A percentile compares a stretch with the other conserved stretches of the same genome.
These are phyloP conservation scores for Cyamopsis tetragonoloba DNA, from an alignment of 306 rosid species.

Conservation along the genomic window DNA sequence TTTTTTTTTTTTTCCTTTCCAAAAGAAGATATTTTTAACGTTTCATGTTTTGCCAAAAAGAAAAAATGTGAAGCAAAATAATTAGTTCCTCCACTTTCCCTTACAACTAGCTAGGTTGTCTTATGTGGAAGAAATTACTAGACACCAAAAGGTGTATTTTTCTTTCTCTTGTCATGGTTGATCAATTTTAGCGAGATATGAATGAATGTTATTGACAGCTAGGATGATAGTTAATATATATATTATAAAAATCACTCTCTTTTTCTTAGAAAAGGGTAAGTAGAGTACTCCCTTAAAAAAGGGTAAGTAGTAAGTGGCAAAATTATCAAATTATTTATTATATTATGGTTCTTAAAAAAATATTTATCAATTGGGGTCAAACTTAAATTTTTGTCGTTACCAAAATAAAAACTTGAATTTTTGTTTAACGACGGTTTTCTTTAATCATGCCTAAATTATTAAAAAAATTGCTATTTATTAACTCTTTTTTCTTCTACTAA, in stretches of 20 bases:
- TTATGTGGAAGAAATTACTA: not conserved
- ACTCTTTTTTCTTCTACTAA: no score
- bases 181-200: not conserved
- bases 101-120: constrained; percentile 17
- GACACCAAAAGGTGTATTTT: not conserved
- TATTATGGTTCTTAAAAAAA: no score
- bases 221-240: constrained; percentile 40
- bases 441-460: no score
- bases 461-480: no score
- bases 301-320: no score
- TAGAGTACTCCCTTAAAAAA: constrained; percentile 22
- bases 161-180: not conserved
- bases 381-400: no score
- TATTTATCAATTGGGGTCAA: no score
- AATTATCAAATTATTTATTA: no score
- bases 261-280: constrained; percentile 39
- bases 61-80: not conserved
- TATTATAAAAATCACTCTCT: constrained; percentile 17
- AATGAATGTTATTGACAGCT: constrained; percentile 34
- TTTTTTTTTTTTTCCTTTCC: not conserved
- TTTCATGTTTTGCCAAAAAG: not conserved
- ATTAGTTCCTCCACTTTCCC: not conserved
- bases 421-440: no score
- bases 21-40: not conserved
- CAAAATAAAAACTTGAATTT: no score